These are phyloP conservation scores for Oldenlandia corymbosa DNA, from an alignment of 257 asterid genomes.

Conservation along the genomic window DNA sequence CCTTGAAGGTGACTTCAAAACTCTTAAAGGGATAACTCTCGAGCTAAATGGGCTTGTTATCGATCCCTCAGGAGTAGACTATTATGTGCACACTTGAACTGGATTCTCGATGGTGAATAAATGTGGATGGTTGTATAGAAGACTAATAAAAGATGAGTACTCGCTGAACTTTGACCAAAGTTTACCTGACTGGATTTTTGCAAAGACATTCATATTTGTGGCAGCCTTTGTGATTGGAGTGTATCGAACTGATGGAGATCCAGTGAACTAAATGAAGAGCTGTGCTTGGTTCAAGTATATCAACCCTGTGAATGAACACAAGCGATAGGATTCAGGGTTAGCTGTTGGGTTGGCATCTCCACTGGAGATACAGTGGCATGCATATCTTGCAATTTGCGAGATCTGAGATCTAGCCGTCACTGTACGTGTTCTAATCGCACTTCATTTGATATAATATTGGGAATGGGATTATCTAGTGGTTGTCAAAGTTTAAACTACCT, in stretches of 20 bases:
- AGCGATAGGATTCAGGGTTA: not conserved
- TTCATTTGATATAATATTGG: not conserved
- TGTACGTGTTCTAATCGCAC: not conserved
- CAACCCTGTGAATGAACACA: not conserved
- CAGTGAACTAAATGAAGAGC: not conserved
- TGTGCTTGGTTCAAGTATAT: not conserved
- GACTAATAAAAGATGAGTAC: not conserved
- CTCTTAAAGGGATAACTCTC: slow-evolving; percentile 49
- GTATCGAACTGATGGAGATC: not conserved
- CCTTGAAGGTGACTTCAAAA: slow-evolving; percentile 49
- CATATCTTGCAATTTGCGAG: not conserved
- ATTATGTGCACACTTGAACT: not conserved
- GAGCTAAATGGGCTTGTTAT: slow-evolving; percentile 17
- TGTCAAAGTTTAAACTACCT: no score
- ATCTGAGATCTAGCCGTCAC: not conserved
- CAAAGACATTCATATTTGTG: not conserved
- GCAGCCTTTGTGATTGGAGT: no score
- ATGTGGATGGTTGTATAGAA: not conserved
- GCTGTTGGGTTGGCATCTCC: not conserved
- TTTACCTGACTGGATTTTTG: not conserved
- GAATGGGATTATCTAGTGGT: no score
- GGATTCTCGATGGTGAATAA: not conserved
- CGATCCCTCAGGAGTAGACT: not conserved
- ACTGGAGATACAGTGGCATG: not conserved
- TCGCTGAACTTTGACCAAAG: no score